Percentiles rank a stretch among this genome's conserved stretches.
phyloP scores from a whole-genome alignment of 176 grass and related monocot species.

The sorghum (Sorghum bicolor) region DNA sequence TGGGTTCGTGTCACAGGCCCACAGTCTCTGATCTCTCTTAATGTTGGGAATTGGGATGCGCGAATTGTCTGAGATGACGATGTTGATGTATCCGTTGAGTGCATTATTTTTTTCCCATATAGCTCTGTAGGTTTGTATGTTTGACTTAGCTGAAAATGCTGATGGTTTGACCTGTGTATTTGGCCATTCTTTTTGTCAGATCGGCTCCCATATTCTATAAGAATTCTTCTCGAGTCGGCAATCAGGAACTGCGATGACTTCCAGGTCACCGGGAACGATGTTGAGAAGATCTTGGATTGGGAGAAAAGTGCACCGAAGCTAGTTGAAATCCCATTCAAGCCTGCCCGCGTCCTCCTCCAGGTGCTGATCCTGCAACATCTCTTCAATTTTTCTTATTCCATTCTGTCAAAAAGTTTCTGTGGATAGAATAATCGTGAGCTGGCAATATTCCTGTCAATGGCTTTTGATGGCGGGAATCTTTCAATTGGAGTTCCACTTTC shows the following conservation, averaged over 20 bases:
- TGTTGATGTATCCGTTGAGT: not conserved
- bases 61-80: not conserved
- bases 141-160: not conserved
- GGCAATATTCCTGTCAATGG: constrained; percentile 34
- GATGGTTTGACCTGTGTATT: not conserved
- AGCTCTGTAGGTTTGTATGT: not conserved
- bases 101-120: not conserved
- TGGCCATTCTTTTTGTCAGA: constrained; percentile 35
- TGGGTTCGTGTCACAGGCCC: not conserved
- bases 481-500: constrained; percentile 26
- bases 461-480: constrained; percentile 37
- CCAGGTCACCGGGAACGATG: constrained; percentile 87
- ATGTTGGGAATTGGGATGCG: not conserved
- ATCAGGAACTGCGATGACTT: constrained; percentile 97
- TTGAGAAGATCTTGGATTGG: constrained; percentile 96
- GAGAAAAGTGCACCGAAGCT: constrained; percentile 82
- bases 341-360: constrained; percentile 95
- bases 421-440: constrained; percentile 32
- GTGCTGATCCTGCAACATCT: constrained; percentile 20
- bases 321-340: constrained; percentile 96
- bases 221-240: constrained; percentile 92
- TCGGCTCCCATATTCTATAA: constrained; percentile 86
- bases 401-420: constrained; percentile 12
- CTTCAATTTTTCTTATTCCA: not conserved
- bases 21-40: constrained; percentile 8